Base-by-base conservation (phyloP, 768 basidiomycete genomes). In the Rhodosporidiobolus sp. region DNA sequence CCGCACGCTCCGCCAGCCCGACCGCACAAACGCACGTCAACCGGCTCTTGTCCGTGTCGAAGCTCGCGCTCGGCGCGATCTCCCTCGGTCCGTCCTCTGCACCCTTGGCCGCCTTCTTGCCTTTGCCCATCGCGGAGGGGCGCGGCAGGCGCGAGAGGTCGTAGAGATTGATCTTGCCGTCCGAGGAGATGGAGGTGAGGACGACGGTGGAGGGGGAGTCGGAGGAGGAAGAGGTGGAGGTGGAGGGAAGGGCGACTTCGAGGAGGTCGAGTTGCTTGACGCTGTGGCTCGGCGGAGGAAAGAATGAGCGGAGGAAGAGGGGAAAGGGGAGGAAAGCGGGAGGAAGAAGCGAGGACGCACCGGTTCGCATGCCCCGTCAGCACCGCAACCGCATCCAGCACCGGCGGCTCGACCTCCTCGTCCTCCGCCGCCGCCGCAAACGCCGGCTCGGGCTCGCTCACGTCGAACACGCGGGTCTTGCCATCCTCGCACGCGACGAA, bases 401-500 rank as follows among this genome's bases (percentile, higher is more conserved):
- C 66, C 20, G 46, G 53, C 35, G 53, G 22, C 22, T 67, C 64
- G 55, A 61, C 49, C n/a, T 63, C 67, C 10, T 52, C 58, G 9
- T 76, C 75, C 30, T 77, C 78, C 16, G 62, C 73, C 53, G 76
- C 70, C 34, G 78, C 73, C 28, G 73, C 75, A 32, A 77, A 67
- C n/a, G 30, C 71, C 69, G 52, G 74, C 61, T 5, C 75, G 77
- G 52, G 8, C 50, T 69, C 72, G 8, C 84, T 83, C 43, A 91
- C 73, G 59, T 86, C 85, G 81, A 94, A 97, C 17, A 94, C 82
- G 3, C 92, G 86, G 4, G 92, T 83, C 77, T 90, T 90, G 76
- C 90, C 92, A 80, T 97, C 93, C 82, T 99, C 96, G 10, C 90
- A 93, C 4, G 87, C 90, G 12, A 88, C 91, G 62, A 95, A 84